Conservation (phyloP, 768 basidiomycete species). For the Amanita muscaria region DNA sequence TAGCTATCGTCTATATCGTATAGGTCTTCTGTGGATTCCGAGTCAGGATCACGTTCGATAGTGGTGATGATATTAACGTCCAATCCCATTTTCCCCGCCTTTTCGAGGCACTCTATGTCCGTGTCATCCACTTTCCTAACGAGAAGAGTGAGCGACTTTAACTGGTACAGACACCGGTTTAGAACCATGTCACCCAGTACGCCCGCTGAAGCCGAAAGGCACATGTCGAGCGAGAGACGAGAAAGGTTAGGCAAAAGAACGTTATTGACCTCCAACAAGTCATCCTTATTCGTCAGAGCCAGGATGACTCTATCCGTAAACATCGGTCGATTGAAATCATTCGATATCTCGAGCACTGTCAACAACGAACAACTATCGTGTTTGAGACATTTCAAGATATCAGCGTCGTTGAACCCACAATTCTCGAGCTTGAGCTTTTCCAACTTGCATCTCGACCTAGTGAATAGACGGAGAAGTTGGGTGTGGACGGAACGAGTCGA, state of each 20-base stretch:
- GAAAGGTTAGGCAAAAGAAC: neutral
- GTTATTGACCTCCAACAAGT: neutral
- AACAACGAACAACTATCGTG: neutral
- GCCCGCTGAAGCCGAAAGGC: neutral
- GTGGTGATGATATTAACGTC: neutral
- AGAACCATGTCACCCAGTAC: neutral
- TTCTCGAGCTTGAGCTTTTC: neutral
- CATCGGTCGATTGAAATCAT: neutral
- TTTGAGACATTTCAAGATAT: neutral
- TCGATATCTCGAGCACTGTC: neutral
- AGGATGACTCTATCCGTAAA: neutral
- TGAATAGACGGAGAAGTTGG: neutral
- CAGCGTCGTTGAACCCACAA: neutral
- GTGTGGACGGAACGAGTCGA: no score
- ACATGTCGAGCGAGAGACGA: neutral
- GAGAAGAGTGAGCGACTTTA: neutral
- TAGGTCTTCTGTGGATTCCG: neutral
- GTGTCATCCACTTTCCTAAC: neutral
- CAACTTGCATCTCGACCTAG: slow-evolving; percentile 4
- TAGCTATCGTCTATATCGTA: no score
- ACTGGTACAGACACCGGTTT: neutral
- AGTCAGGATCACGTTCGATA: neutral
- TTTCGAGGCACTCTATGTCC: neutral
- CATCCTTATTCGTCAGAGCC: neutral
- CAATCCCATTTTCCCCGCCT: neutral